These are phyloP conservation scores for Paraconiothyrium sp. DNA, from an alignment of 2,329 filamentous ascomycete genomes.

Conservation along the genomic window DNA sequence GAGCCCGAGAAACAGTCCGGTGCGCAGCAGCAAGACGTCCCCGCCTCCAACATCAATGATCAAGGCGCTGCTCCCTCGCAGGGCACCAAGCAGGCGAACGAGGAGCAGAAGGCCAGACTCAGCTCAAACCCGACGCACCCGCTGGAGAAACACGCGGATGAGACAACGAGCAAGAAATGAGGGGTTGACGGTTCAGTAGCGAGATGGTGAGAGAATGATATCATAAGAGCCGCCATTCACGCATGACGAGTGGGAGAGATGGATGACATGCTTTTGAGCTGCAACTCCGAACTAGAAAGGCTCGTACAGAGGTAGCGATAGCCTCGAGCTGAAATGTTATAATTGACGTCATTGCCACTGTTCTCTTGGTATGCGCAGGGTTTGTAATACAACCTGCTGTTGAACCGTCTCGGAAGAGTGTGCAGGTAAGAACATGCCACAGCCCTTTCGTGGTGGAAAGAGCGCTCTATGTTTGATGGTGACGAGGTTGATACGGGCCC, in stretches of 20 bases:
- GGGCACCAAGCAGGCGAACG: slow-evolving; percentile 60
- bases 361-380: neutral
- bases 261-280: neutral
- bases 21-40: slow-evolving; percentile 68
- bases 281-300: neutral
- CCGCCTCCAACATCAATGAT: slow-evolving; percentile 67
- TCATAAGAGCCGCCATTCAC: neutral
- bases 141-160: slow-evolving; percentile 68
- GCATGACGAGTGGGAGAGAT: neutral
- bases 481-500: neutral
- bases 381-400: neutral
- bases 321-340: neutral
- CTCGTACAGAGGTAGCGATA: neutral
- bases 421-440: neutral
- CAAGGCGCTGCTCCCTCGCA: slow-evolving; percentile 53
- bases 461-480: neutral
- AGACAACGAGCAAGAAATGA: slow-evolving; percentile 67
- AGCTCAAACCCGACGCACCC: slow-evolving; percentile 73
- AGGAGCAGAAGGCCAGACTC: slow-evolving; percentile 56
- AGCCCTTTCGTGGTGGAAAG: neutral
- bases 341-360: slow-evolving; percentile 5
- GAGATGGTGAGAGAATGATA: neutral
- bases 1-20: slow-evolving; percentile 73
- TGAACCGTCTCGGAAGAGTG: neutral
- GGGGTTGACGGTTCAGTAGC: neutral